A percentile compares a stretch with the other conserved stretches of the same genome.
These are phyloP conservation scores for Leishmania mexicana DNA, from an alignment of 208 protist species.

Conservation along the genomic window DNA sequence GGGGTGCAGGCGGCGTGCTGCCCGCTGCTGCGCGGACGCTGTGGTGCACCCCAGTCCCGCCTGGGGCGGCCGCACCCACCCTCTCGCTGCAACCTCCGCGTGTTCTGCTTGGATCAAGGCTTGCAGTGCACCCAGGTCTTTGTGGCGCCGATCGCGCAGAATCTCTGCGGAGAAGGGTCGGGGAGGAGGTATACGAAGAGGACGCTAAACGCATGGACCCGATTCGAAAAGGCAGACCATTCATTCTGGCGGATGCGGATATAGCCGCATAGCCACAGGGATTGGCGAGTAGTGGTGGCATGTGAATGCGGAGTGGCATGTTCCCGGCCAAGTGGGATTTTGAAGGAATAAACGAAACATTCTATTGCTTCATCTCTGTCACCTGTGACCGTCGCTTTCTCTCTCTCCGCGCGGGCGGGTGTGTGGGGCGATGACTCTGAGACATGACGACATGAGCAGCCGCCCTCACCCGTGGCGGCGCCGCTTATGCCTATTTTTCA, in stretches of 20 bases:
- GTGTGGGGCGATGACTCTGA: not conserved
- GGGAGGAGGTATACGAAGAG: not conserved
- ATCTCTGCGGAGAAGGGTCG: not conserved
- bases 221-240: not conserved
- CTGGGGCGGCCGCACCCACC: not conserved
- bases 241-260: not conserved
- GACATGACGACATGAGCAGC: not conserved
- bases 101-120: not conserved
- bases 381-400: not conserved
- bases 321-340: not conserved
- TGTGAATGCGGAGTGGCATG: not conserved
- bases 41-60: not conserved
- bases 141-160: not conserved
- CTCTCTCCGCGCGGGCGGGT: no score
- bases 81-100: not conserved
- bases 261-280: not conserved
- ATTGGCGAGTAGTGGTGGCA: not conserved
- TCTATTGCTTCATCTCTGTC: not conserved
- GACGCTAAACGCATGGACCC: not conserved
- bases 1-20: not conserved
- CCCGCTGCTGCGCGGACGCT: not conserved
- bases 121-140: not conserved
- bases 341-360: not conserved
- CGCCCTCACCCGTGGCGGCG: not conserved
- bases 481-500: not conserved